A percentile compares a stretch with the other conserved stretches of the same genome.
Evolutionary conservation across 2,329 filamentous ascomycete genomes (phyloP).

Genomic region (Didymosphaeria variabile): DNA sequence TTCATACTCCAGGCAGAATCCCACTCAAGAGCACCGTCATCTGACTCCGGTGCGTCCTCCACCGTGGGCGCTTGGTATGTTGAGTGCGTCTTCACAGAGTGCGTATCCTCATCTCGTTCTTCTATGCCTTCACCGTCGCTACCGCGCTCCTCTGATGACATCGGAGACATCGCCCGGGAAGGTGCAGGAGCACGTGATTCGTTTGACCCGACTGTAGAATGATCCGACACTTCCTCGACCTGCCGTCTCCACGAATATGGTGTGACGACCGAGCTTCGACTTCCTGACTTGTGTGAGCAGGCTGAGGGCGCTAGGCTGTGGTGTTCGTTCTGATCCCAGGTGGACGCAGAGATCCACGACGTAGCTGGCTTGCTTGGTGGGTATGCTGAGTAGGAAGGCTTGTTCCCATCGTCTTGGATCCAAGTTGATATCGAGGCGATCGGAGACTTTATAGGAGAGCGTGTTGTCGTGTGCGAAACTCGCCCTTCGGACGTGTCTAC

Average conservation of each 20-base stretch:
- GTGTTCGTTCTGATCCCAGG: not conserved
- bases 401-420: not conserved
- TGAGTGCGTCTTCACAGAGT: constrained; percentile 23
- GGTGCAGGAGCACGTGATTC: no score
- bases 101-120: constrained; percentile 11
- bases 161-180: constrained; percentile 10
- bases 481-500: constrained; percentile 7
- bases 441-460: not conserved
- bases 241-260: constrained; percentile 20
- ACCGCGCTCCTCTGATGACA: constrained; percentile 9
- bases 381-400: not conserved
- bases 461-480: not conserved
- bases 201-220: constrained; percentile 12
- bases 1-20: not conserved
- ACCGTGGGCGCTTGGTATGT: constrained; percentile 36
- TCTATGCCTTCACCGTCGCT: constrained; percentile 1
- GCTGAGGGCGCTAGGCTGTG: not conserved
- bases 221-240: constrained; percentile 14
- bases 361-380: not conserved
- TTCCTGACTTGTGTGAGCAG: not conserved
- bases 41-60: constrained; percentile 27
- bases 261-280: not conserved
- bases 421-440: not conserved
- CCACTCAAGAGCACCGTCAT: constrained; percentile 11
- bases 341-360: not conserved